Evolutionary conservation across 2,329 filamentous ascomycete species (phyloP).

Genomic region (Fusarium tuaranense): DNA sequence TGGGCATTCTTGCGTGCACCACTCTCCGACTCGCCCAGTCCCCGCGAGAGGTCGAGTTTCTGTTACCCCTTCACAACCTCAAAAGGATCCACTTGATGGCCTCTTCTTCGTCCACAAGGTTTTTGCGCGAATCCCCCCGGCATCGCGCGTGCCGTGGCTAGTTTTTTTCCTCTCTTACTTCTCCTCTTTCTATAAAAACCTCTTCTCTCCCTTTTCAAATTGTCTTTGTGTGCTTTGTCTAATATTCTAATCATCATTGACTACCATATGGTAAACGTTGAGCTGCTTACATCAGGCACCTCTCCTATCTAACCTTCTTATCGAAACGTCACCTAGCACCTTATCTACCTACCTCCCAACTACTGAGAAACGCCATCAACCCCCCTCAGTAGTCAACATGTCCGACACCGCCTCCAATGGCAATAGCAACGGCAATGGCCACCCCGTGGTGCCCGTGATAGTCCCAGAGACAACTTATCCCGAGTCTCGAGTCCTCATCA

Average conservation of each 20-base stretch:
- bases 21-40: conserved; percentile 41
- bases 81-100: conserved; percentile 46
- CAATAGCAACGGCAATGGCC: conserved; percentile 18
- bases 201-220: neutral
- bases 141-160: conserved; percentile 25
- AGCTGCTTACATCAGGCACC: conserved; percentile 8
- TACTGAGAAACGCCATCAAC: neutral
- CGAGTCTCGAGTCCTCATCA: conserved; percentile 86
- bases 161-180: conserved; percentile 20
- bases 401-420: conserved; percentile 16
- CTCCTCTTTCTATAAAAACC: conserved; percentile 5
- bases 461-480: conserved; percentile 57
- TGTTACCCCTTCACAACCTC: conserved; percentile 47
- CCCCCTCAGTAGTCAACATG: conserved; percentile 18
- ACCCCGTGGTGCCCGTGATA: conserved; percentile 10
- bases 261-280: neutral
- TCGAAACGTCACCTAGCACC: conserved; percentile 8
- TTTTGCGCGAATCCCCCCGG: conserved; percentile 28
- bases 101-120: conserved; percentile 40
- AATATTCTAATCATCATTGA: neutral
- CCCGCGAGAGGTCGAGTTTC: conserved; percentile 44
- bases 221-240: neutral
- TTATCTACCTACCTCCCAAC: neutral
- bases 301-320: conserved; percentile 29
- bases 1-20: conserved; percentile 29